Evolutionary conservation across 441 rosid species (phyloP), one percentile per base, ranked within the genome.

Genomic region (Populus hybrid): DNA sequence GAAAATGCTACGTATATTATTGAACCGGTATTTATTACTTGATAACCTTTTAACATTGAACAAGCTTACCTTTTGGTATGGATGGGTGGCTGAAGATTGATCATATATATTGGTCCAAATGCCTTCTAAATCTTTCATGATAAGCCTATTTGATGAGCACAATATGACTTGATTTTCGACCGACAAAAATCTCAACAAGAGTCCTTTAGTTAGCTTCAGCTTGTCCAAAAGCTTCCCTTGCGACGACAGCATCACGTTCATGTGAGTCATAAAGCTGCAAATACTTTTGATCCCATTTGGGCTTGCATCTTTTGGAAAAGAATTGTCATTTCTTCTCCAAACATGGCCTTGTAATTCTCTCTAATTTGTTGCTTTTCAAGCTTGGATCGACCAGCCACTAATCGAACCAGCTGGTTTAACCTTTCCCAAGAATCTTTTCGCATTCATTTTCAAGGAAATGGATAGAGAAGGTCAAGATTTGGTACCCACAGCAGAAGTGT

Each of bases 131-230:
- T 70, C 77, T 88, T 53, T 83, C 70, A 26, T 81, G 81, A 72
- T 89, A 91, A 23, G 86, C 90, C 74, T 84, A 89, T 69, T 85
- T 90, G 61, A 89, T 83, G 61, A 89, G 85, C 71, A 69, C 68
- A 61, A 90, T 59, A 69, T 89, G 89, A 75, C 92, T 90, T 57
- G 92, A 90, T 84, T 91, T 91, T 74, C 91, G 78, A 9, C 93
- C 87, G 21, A 84, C 85, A 68, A 91, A 90, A 50, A 88, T 87
- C 61, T 91, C 95, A 53, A 87, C 79, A 8, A 90, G 82, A 24
- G 86, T 88, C 79, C 46, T 81, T 74, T 78, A 90, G 53, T 87
- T 82, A 16, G 81, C 35, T 26, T 70, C 80, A 38, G 71, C 81
- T 70, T 82, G 84, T 71, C 76, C 74, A 53, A 90, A 79, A 20